These are phyloP conservation scores for Rutstroemia sp. DNA, from an alignment of 2,329 filamentous ascomycete genomes.

Conservation along the genomic window DNA sequence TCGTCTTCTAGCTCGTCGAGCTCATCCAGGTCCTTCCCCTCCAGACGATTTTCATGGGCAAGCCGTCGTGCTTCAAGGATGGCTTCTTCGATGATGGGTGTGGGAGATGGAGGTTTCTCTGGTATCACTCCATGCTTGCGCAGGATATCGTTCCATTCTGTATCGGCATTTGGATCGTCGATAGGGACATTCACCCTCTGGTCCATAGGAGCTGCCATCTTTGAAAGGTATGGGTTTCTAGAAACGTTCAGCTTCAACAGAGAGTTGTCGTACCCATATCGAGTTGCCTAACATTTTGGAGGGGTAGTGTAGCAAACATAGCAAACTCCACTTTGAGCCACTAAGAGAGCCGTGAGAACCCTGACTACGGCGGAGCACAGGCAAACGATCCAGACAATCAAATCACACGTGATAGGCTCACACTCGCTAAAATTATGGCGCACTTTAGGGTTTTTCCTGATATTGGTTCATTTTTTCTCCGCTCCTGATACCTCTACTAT, in stretches of 20 bases:
- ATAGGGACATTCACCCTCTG: slow-evolving; percentile 73
- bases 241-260: background rate
- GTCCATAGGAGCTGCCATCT: slow-evolving; percentile 55
- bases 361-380: background rate
- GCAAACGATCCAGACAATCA: background rate
- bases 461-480: slow-evolving; percentile 11
- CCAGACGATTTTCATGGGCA: slow-evolving; percentile 85
- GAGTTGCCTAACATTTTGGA: background rate
- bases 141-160: slow-evolving; percentile 99
- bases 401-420: slow-evolving; percentile 9
- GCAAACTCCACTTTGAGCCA: background rate
- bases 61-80: slow-evolving; percentile 74
- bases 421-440: slow-evolving; percentile 9
- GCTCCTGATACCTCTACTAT: slow-evolving; percentile 8
- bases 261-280: background rate
- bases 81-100: slow-evolving; percentile 92
- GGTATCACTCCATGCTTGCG: slow-evolving; percentile 95
- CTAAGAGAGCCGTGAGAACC: background rate
- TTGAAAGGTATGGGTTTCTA: slow-evolving; percentile 1
- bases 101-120: slow-evolving; percentile 94
- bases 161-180: slow-evolving; percentile 93
- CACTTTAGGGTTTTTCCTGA: slow-evolving; percentile 11
- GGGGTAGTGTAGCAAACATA: background rate
- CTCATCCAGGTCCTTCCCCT: slow-evolving; percentile 92
- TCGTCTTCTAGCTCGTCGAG: slow-evolving; percentile 90